A percentile compares a stretch with the other conserved stretches of the same genome.
Conservation (phyloP, 129 eudicot genomes). For the carrot (Daucus carota) region DH1_v3.0 NC_030381.2:46116501-46117000, state of each 20-base stretch:
- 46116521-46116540: background rate
- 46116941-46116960: background rate
- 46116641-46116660: slow-evolving; percentile 69
- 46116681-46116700: background rate
- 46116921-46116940: background rate
- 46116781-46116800: background rate
- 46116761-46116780: background rate
- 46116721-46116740: background rate
- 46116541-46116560: slow-evolving; percentile 6
- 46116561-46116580: slow-evolving; percentile 73
- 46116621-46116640: slow-evolving; percentile 89
- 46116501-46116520: background rate
- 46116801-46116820: background rate
- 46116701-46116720: background rate
- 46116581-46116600: slow-evolving; percentile 76
- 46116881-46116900: background rate
- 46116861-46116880: background rate
- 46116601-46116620: slow-evolving; percentile 73
- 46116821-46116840: background rate
- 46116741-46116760: background rate
- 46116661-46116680: background rate
- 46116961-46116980: background rate
- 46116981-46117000: background rate
- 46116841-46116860: background rate
- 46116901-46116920: background rate